Evolutionary conservation across 768 basidiomycete genomes (phyloP).

Genomic region (Lactarius hatsudake): DNA sequence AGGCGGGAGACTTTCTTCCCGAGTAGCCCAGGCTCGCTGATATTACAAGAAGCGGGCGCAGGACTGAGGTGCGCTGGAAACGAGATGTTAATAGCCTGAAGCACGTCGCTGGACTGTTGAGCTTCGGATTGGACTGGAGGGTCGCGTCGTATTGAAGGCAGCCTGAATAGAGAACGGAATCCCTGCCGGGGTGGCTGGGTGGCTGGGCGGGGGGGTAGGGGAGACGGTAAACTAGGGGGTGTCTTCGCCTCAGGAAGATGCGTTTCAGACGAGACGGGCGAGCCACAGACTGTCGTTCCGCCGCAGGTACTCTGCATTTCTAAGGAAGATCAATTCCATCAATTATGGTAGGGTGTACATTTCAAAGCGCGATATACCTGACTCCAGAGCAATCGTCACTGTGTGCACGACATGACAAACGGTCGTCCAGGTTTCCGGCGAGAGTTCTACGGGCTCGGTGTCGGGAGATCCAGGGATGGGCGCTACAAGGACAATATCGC

Average conservation of each 20-base stretch:
- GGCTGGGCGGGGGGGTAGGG: background rate
- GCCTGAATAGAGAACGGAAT: background rate
- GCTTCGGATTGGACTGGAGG: background rate
- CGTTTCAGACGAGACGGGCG: background rate
- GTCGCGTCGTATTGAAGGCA: background rate
- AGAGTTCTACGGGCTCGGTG: slow-evolving; percentile 5
- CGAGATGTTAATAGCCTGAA: background rate
- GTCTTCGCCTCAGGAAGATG: background rate
- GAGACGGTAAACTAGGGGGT: background rate
- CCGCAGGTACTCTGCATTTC: background rate
- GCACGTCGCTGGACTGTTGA: background rate
- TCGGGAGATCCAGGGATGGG: background rate
- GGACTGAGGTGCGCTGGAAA: background rate
- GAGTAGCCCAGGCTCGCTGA: background rate
- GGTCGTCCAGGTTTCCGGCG: background rate
- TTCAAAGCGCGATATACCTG: background rate
- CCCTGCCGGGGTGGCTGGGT: background rate
- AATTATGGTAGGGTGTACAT: background rate
- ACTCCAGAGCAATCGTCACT: slow-evolving; percentile 7
- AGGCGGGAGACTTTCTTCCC: background rate
- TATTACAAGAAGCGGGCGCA: background rate
- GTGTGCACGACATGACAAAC: background rate
- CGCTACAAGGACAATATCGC: slow-evolving; percentile 1
- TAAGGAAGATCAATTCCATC: background rate
- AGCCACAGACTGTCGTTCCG: background rate